A percentile compares a stretch with the other conserved stretches of the same genome.
Evolutionary conservation across 2,329 filamentous ascomycete species (phyloP).

Genomic region (Macrophomina tecta): DNA sequence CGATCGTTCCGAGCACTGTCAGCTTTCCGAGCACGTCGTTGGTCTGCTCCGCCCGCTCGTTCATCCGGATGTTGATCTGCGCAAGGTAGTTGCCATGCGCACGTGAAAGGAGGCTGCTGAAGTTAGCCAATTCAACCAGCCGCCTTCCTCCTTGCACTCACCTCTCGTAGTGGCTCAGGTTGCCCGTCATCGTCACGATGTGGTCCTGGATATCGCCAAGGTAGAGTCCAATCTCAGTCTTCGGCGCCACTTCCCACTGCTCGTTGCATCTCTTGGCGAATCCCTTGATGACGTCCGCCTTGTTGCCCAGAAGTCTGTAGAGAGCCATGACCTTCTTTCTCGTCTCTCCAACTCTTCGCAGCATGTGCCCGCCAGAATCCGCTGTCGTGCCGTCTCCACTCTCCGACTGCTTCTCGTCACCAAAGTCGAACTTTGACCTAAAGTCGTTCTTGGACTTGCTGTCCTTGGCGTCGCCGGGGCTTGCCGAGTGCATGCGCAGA

Average conservation of each 20-base stretch:
- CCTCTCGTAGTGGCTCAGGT: constrained; percentile 96
- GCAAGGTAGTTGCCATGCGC: constrained; percentile 98
- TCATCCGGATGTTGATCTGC: constrained; percentile 99
- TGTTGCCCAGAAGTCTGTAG: constrained; percentile 91
- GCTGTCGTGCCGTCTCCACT: constrained; percentile 52
- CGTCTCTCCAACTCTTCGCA: constrained; percentile 89
- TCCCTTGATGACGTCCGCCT: constrained; percentile 98
- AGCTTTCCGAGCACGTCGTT: constrained; percentile 93
- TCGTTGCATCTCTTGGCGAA: constrained; percentile 99
- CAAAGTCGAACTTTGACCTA: constrained; percentile 10
- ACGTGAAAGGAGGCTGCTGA: constrained; percentile 78
- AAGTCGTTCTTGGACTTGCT: constrained; percentile 38
- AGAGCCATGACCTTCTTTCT: constrained; percentile 97
- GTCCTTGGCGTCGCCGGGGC: constrained; percentile 44
- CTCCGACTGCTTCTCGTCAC: constrained; percentile 38
- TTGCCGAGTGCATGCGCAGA: constrained; percentile 72
- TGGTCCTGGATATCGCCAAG: constrained; percentile 98
- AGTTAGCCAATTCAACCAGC: constrained; percentile 27
- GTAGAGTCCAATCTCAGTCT: constrained; percentile 96
- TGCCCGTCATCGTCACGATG: constrained; percentile 98
- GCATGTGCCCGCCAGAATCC: constrained; percentile 74
- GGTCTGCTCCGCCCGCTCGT: constrained; percentile 94
- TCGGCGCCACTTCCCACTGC: constrained; percentile 93
- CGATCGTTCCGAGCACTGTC: constrained; percentile 94
- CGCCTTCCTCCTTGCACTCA: constrained; percentile 52